Conservation (phyloP, 805 yeast species). For the Saccharomycopsis guyanensis region DNA sequence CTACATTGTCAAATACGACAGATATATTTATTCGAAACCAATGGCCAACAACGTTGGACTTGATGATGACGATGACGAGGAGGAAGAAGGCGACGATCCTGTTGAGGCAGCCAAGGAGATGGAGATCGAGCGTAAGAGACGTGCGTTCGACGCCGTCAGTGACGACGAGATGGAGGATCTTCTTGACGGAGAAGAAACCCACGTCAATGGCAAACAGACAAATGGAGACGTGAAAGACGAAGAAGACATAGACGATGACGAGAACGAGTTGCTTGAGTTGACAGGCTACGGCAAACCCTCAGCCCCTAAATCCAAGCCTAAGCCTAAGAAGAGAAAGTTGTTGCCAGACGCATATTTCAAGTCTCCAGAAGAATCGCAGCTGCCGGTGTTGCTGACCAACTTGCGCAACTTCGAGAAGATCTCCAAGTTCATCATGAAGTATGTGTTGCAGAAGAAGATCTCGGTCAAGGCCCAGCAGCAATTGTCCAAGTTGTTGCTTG, state of each 20-base stretch:
- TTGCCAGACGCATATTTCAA: not conserved
- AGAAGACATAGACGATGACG: slow-evolving; percentile 14
- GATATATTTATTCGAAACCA: slow-evolving; percentile 1
- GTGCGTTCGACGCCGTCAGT: slow-evolving; percentile 11
- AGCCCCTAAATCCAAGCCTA: not conserved
- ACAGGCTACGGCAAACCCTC: slow-evolving; percentile 15
- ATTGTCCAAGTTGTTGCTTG: slow-evolving; percentile 5
- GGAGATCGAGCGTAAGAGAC: slow-evolving; percentile 7
- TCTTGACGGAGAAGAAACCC: too few species aligned
- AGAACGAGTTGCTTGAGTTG: slow-evolving; percentile 16
- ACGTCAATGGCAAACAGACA: slow-evolving; percentile 2
- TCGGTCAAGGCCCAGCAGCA: slow-evolving; percentile 6
- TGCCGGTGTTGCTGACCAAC: not conserved
- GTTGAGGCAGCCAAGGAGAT: slow-evolving; percentile 1
- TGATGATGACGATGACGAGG: slow-evolving; percentile 5
- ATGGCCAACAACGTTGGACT: not conserved
- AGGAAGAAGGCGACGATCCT: slow-evolving; percentile 2
- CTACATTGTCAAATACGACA: slow-evolving; percentile 14
- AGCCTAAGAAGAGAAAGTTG: slow-evolving; percentile 1
- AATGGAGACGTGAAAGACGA: not conserved
- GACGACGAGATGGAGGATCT: not conserved
- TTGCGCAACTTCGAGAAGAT: slow-evolving; percentile 4
- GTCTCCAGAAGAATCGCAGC: not conserved
- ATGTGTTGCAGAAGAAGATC: slow-evolving; percentile 10
- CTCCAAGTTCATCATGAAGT: slow-evolving; percentile 13